Conservation (phyloP, 495 filamentous ascomycete species). For the Talaromyces borbonicus region DNA sequence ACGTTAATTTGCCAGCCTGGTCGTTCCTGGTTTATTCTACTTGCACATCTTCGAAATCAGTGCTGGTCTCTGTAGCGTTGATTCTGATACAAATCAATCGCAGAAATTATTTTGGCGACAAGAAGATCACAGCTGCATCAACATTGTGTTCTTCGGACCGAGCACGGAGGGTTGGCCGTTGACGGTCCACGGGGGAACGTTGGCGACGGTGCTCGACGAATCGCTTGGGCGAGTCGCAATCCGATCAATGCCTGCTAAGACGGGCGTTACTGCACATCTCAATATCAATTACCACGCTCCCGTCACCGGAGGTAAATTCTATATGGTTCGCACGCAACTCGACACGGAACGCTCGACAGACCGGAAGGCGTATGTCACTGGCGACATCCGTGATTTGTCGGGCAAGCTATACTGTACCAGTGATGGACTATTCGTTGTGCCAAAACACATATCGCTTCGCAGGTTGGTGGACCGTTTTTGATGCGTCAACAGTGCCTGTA, state of each 20-base stretch:
- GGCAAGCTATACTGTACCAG: slow-evolving; percentile 46
- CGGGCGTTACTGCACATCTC: slow-evolving; percentile 56
- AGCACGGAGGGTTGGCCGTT: slow-evolving; percentile 64
- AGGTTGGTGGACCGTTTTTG: slow-evolving; percentile 36
- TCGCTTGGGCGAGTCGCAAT: slow-evolving; percentile 32
- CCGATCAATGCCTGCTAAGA: slow-evolving; percentile 27
- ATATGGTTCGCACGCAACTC: slow-evolving; percentile 46
- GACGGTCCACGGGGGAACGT: slow-evolving; percentile 63
- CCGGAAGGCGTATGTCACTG: slow-evolving; percentile 53
- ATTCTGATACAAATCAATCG: slow-evolving; percentile 5
- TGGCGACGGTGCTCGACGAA: slow-evolving; percentile 67
- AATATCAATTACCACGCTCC: slow-evolving; percentile 52
- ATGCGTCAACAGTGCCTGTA: no score
- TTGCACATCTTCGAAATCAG: no score
- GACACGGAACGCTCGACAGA: slow-evolving; percentile 42
- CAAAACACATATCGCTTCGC: slow-evolving; percentile 38
- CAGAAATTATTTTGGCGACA: slow-evolving; percentile 44
- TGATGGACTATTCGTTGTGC: slow-evolving; percentile 55
- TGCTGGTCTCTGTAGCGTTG: no score
- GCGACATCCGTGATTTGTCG: slow-evolving; percentile 40
- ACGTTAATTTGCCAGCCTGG: no score
- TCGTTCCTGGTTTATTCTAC: no score
- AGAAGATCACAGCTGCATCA: slow-evolving; percentile 34
- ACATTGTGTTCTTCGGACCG: slow-evolving; percentile 54
- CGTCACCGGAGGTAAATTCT: slow-evolving; percentile 49